Evolutionary conservation across 1,284 basidiomycete genomes (phyloP), one percentile per base, ranked within the genome.

Genomic region (Pterulicium gracile): DNA sequence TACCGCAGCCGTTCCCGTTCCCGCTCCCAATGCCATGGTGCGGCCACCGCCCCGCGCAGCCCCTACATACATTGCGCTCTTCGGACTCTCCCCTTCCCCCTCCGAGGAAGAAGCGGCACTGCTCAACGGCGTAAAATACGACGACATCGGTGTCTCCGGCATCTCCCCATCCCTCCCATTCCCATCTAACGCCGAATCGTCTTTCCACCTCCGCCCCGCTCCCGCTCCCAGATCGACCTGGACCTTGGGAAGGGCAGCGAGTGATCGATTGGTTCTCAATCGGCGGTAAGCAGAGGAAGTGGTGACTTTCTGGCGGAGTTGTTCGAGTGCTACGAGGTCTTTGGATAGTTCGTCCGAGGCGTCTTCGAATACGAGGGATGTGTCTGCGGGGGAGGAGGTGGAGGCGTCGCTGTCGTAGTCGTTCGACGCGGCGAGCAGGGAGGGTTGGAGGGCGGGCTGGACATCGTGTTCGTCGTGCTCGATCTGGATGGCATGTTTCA

Each of bases 261-360:
- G 64, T 17, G 79, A 80, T 42, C 76, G 73, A 49, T 88, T 81
- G 23, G 86, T 85, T 14, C 85, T 73, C 24, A 88, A 68, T 47
- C 77, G 77, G 36, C 88, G 72, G 55, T 88, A 32, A 10, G 27
- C 27, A 10, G 27, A 32, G 10, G 27, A 88, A 61, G 77, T 73
- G 58, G 80, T 75, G 1, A 88, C 81, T 51, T 67, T 83, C 51
- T 72, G 68, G 32, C 85, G 74, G 12, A 88, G 70, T 53, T 74
- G 64, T 48, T 83, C 80, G 34, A 88, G 74, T 44, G 70, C 72
- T 14, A 72, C 76, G 24, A 87, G 67, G 50, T 81, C 81, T 52
- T 77, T 75, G 12, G 73, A 70, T 45, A 86, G 63, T 51, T 85
- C 81, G 55, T 72, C 73, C 10, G 27, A 32, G n/a, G 27, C 27